Percentiles rank a stretch among this genome's conserved stretches.
Evolutionary conservation across 1,139 yeast genomes (phyloP).

Genomic region (Suhomyces bribrorum): DNA sequence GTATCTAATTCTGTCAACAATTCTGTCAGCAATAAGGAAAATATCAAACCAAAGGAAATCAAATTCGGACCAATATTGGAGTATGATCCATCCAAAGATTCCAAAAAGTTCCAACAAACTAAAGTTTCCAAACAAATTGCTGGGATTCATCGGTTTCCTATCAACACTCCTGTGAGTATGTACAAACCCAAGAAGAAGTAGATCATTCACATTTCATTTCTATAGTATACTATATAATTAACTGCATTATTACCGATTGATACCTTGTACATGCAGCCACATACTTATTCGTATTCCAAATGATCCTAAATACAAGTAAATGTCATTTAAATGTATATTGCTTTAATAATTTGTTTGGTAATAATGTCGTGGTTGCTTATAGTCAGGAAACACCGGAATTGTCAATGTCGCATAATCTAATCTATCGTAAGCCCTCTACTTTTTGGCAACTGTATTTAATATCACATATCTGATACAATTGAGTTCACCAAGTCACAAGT

Average conservation of each 20-base stretch:
- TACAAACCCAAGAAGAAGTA: conserved; percentile 37
- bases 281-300: too few relatives aligned
- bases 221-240: conserved; percentile 1
- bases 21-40: conserved; percentile 25
- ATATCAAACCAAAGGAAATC: conserved; percentile 29
- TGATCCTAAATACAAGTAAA: too few relatives aligned
- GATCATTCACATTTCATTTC: neutral
- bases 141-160: conserved; percentile 34
- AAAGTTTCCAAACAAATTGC: conserved; percentile 19
- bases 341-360: too few relatives aligned
- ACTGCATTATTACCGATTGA: neutral
- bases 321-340: too few relatives aligned
- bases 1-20: conserved; percentile 4
- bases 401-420: neutral
- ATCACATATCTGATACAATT: too few relatives aligned
- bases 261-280: too few relatives aligned
- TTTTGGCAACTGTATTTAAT: too few relatives aligned
- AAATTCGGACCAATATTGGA: conserved; percentile 46
- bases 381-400: neutral
- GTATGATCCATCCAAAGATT: conserved; percentile 44
- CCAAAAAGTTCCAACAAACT: conserved; percentile 18
- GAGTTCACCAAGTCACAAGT: too few relatives aligned
- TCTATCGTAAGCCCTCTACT: too few relatives aligned
- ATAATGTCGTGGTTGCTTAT: neutral
- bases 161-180: conserved; percentile 35